phyloP scores from a whole-genome alignment of 345 rosid species.

The Lepidium sativum region DNA sequence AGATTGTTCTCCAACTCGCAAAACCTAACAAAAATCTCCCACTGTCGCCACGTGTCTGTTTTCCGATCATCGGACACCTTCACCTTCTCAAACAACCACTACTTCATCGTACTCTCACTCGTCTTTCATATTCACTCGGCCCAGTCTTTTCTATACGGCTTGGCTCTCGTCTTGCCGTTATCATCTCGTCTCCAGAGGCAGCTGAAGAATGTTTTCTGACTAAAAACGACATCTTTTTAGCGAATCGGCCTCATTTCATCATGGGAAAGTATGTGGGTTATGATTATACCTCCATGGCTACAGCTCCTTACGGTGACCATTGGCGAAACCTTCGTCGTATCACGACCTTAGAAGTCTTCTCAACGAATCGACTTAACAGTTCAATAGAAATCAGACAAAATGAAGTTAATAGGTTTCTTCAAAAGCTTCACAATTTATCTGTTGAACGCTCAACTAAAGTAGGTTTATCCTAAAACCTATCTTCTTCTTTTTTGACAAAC shows the following conservation, averaged over 20 bases:
- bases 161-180: conserved; percentile 21
- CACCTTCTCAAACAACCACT: conserved; percentile 22
- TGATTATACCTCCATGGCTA: conserved; percentile 17
- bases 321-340: conserved; percentile 34
- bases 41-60: conserved; percentile 17
- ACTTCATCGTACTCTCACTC: conserved; percentile 14
- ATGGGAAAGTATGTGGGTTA: conserved; percentile 25
- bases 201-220: conserved; percentile 27
- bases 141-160: conserved; percentile 28
- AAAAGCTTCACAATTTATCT: conserved; percentile 20
- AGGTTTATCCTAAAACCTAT: no score
- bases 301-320: conserved; percentile 24
- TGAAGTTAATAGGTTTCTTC: conserved; percentile 21
- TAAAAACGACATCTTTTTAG: conserved; percentile 18
- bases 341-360: conserved; percentile 18
- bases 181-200: conserved; percentile 14
- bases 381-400: conserved; percentile 21
- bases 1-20: not conserved
- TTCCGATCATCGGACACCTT: conserved; percentile 30
- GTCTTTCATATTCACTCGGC: conserved; percentile 22
- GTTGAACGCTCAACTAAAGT: conserved; percentile 11
- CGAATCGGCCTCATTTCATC: conserved; percentile 17
- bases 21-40: conserved; percentile 15
- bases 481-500: no score
- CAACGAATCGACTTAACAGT: conserved; percentile 19